Conservation (phyloP, 2,329 filamentous ascomycete genomes). For the Cordyceps javanica region DNA sequence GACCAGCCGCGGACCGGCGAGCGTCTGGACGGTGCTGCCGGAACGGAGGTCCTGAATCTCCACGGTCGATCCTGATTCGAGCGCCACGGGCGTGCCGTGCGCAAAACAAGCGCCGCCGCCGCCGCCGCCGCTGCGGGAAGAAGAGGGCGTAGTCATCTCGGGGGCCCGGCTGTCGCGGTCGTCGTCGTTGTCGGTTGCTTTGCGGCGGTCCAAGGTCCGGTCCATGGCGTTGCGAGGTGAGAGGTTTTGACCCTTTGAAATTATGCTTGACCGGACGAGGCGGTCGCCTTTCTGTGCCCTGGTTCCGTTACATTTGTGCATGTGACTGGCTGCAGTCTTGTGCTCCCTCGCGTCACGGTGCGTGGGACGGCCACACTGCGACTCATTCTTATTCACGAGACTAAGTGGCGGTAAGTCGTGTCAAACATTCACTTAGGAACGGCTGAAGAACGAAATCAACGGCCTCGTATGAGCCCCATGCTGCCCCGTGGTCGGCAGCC, state of each 20-base stretch:
- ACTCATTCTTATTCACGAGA: not conserved
- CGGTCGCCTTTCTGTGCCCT: not conserved
- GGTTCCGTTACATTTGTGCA: not conserved
- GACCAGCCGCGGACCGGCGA: constrained; percentile 41
- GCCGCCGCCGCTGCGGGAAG: not conserved
- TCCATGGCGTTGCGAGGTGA: not conserved
- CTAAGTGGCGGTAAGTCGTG: not conserved
- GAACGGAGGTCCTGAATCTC: constrained; percentile 37
- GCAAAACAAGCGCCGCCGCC: not conserved
- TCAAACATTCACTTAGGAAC: not conserved
- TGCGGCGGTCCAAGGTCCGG: not conserved
- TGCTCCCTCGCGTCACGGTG: not conserved
- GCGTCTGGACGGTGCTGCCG: constrained; percentile 45
- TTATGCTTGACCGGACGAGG: not conserved
- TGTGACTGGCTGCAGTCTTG: not conserved
- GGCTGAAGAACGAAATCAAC: not conserved
- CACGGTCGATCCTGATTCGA: constrained; percentile 16
- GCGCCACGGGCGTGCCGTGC: not conserved
- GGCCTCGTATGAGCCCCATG: not conserved
- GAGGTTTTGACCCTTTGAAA: not conserved
- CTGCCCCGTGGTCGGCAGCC: not conserved
- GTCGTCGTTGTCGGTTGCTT: not conserved
- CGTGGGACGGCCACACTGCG: not conserved
- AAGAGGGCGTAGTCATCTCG: not conserved
- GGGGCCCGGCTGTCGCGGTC: not conserved